Conservation (phyloP, 2,329 filamentous ascomycete species). For the Ascochyta clinopodiicola region DNA sequence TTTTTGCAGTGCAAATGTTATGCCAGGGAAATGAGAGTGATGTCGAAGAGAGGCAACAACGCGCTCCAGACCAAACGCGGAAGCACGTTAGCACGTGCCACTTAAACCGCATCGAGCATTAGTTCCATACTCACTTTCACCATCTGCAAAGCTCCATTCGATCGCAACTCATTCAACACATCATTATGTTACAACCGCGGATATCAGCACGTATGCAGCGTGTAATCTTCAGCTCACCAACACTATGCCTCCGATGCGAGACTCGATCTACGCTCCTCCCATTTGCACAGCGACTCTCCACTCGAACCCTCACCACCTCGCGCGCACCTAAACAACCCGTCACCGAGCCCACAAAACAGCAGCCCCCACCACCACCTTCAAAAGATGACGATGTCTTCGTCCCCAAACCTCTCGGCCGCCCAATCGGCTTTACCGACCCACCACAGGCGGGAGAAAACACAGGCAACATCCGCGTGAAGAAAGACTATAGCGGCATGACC, state of each 20-base stretch:
- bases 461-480: conserved; percentile 66
- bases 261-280: conserved; percentile 14
- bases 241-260: conserved; percentile 28
- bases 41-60: conserved; percentile 26
- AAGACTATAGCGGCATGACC: conserved; percentile 42
- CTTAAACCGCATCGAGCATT: conserved; percentile 20
- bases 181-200: conserved; percentile 43
- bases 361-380: conserved; percentile 12
- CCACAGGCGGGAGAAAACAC: conserved; percentile 82
- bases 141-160: conserved; percentile 16
- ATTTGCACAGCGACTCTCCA: conserved; percentile 17
- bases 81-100: conserved; percentile 26
- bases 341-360: conserved; percentile 3
- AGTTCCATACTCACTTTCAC: conserved; percentile 21
- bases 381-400: conserved; percentile 51
- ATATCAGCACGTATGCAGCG: conserved; percentile 30
- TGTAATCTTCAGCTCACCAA: conserved; percentile 18
- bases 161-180: conserved; percentile 9
- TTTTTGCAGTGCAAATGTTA: too few species aligned
- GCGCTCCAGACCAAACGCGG: conserved; percentile 22
- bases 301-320: conserved; percentile 37
- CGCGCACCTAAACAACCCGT: conserved; percentile 26
- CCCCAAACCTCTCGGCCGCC: conserved; percentile 66
- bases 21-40: too few species aligned
- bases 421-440: conserved; percentile 80